These are phyloP conservation scores for Terfezia boudieri DNA, from an alignment of 495 filamentous ascomycete species.

Conservation along the genomic window DNA sequence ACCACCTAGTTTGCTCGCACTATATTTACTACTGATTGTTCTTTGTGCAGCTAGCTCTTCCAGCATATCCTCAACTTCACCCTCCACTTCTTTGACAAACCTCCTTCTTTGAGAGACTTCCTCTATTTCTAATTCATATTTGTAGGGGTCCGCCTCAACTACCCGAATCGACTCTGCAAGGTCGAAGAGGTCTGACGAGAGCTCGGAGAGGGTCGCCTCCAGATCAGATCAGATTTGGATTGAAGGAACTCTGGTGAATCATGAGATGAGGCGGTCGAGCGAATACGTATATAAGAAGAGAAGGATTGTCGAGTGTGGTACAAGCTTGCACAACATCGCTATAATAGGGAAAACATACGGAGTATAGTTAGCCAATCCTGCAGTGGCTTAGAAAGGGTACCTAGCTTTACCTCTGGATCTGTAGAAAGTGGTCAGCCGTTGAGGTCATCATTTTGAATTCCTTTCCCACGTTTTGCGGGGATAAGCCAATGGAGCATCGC, in stretches of 20 bases:
- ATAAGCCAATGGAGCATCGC: no score
- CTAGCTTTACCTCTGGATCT: not conserved
- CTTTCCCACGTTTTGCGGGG: not conserved
- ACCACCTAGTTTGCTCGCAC: slow-evolving; percentile 11
- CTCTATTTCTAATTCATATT: slow-evolving; percentile 62
- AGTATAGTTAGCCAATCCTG: not conserved
- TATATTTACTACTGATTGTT: slow-evolving; percentile 2
- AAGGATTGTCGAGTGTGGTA: slow-evolving; percentile 62
- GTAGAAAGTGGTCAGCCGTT: not conserved
- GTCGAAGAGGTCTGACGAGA: slow-evolving; percentile 70
- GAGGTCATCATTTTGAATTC: not conserved
- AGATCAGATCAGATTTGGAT: slow-evolving; percentile 73
- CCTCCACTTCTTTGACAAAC: slow-evolving; percentile 72
- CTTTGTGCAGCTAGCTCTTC: slow-evolving; percentile 36
- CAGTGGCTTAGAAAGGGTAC: not conserved
- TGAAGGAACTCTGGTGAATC: slow-evolving; percentile 67
- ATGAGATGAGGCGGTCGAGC: slow-evolving; percentile 39
- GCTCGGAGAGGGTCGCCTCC: slow-evolving; percentile 47
- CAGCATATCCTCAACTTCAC: slow-evolving; percentile 71
- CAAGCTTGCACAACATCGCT: slow-evolving; percentile 73
- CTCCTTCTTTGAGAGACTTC: slow-evolving; percentile 63
- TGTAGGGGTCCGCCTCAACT: slow-evolving; percentile 72
- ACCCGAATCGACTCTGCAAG: slow-evolving; percentile 70
- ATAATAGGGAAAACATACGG: not conserved
- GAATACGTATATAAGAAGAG: slow-evolving; percentile 88